These are phyloP conservation scores for Alternaria triticina DNA, from an alignment of 2,329 filamentous ascomycete genomes.

Conservation along the genomic window DNA sequence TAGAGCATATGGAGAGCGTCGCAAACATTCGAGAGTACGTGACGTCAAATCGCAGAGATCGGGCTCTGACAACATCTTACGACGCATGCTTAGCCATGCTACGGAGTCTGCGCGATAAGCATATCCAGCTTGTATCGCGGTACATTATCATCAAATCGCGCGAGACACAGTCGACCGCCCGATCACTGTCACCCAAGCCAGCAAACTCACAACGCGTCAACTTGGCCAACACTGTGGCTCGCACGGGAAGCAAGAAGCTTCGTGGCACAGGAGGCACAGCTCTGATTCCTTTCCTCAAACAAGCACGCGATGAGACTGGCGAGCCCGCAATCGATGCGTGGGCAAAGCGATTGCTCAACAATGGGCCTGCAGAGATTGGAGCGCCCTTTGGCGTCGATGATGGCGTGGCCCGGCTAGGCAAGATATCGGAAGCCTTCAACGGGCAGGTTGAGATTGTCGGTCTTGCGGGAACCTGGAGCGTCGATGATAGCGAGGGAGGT, in stretches of 20 bases:
- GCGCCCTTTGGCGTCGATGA: conserved; percentile 16
- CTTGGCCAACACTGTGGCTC: conserved; percentile 58
- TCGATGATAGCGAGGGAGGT: conserved; percentile 78
- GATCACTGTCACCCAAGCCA: conserved; percentile 64
- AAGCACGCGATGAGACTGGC: conserved; percentile 93
- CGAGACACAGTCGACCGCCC: conserved; percentile 70
- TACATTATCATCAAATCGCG: conserved; percentile 92
- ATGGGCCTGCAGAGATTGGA: conserved; percentile 51
- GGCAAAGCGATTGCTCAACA: conserved; percentile 65
- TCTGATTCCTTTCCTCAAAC: conserved; percentile 93
- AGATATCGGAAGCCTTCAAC: conserved; percentile 60
- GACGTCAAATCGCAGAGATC: conserved; percentile 65
- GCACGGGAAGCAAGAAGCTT: conserved; percentile 63
- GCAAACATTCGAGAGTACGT: conserved; percentile 91
- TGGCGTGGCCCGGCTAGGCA: conserved; percentile 56
- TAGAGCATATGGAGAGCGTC: conserved; percentile 77
- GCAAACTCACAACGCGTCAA: conserved; percentile 58
- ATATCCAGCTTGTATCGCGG: conserved; percentile 93
- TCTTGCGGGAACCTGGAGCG: conserved; percentile 84
- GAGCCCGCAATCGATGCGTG: conserved; percentile 81
- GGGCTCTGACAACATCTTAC: conserved; percentile 77
- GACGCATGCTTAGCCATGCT: conserved; percentile 88
- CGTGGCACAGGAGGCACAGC: conserved; percentile 93
- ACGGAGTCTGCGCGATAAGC: conserved; percentile 82
- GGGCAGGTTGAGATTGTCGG: conserved; percentile 68